Evolutionary conservation across 805 yeast genomes (phyloP).

Genomic region (Clavispora carvajalis): DNA sequence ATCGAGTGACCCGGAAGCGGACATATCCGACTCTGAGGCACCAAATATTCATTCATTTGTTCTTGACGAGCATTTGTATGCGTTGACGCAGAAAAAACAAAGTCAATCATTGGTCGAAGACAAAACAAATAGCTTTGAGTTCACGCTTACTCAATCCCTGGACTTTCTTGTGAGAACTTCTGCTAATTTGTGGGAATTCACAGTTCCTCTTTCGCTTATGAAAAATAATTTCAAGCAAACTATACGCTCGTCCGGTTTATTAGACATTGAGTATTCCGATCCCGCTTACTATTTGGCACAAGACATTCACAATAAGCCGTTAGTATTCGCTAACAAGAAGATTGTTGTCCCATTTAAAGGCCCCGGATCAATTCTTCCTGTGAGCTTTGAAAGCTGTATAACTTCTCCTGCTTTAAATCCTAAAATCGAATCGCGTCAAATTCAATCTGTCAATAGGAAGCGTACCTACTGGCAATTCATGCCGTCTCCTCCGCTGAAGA

Average conservation of each 20-base stretch:
- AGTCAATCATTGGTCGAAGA: background rate
- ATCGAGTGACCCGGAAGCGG: background rate
- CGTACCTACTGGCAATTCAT: constrained; percentile 41
- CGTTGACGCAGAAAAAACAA: constrained; percentile 1
- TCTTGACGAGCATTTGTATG: constrained; percentile 1
- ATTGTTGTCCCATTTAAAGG: constrained; percentile 38
- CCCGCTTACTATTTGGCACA: constrained; percentile 55
- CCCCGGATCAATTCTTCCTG: constrained; percentile 19
- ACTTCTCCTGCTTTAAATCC: background rate
- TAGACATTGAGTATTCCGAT: constrained; percentile 50
- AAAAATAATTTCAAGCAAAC: constrained; percentile 13
- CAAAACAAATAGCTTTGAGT: background rate
- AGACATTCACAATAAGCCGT: constrained; percentile 53
- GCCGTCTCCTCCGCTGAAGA: constrained; percentile 43
- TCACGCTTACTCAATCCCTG: constrained; percentile 6
- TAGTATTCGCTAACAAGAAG: constrained; percentile 63
- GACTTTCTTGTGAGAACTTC: constrained; percentile 7
- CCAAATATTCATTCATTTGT: background rate
- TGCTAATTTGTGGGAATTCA: constrained; percentile 16
- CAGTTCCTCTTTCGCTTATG: constrained; percentile 14
- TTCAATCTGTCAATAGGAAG: background rate
- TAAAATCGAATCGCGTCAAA: background rate
- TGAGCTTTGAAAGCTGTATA: background rate
- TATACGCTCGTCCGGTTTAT: constrained; percentile 42
- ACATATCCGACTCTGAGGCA: background rate